phyloP scores from a whole-genome alignment of 75 land plant species.

The Cunninghamia lanceolata region DNA sequence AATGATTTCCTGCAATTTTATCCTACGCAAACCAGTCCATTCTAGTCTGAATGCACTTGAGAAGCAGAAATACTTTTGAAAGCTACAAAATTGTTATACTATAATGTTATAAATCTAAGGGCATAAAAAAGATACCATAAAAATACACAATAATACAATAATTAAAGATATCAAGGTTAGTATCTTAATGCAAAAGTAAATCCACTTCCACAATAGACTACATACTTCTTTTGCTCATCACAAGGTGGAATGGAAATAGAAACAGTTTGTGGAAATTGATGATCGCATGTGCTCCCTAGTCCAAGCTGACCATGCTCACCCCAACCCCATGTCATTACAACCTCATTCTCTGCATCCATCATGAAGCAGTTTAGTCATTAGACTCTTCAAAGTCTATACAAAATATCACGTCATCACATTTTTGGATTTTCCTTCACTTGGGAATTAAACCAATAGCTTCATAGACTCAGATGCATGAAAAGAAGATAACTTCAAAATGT shows the following conservation, averaged over 20 bases:
- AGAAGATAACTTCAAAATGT: background rate
- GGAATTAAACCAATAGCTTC: background rate
- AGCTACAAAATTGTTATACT: background rate
- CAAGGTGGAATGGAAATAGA: constrained; percentile 7
- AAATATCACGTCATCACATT: constrained; percentile 1
- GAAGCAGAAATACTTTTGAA: background rate
- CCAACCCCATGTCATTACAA: constrained; percentile 94
- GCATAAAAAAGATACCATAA: background rate
- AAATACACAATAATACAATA: background rate
- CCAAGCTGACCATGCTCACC: constrained; percentile 99
- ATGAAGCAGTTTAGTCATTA: background rate
- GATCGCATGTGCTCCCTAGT: constrained; percentile 66
- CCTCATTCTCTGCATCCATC: constrained; percentile 57
- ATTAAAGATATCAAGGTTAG: background rate
- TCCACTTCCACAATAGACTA: constrained; percentile 88
- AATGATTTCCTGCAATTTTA: background rate
- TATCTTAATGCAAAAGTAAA: constrained; percentile 45
- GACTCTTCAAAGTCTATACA: background rate
- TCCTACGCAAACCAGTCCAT: background rate
- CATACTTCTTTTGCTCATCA: background rate
- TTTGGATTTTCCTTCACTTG: background rate
- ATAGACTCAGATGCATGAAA: background rate
- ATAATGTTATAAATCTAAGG: background rate
- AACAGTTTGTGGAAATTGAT: constrained; percentile 59
- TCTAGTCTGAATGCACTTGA: background rate